Conservation (phyloP, 2,329 filamentous ascomycete genomes). For the Ophiosphaerella narmari region DNA sequence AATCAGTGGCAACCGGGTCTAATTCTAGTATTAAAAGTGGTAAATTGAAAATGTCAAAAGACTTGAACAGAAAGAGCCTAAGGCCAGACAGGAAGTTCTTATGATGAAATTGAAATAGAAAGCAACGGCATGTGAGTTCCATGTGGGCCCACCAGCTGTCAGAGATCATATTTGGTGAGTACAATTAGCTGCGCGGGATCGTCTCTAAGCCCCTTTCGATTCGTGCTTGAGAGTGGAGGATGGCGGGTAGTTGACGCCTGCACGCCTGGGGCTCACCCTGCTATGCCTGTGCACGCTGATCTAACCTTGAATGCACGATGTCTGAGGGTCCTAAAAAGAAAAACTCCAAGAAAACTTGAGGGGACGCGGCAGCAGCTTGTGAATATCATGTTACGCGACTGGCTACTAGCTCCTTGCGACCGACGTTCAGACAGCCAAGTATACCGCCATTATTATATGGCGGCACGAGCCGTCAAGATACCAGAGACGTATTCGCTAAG, state of each 20-base stretch:
- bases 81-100: slow-evolving; percentile 3
- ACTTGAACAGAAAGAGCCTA: not conserved
- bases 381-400: too few species aligned
- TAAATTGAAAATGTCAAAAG: not conserved
- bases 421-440: slow-evolving; percentile 12
- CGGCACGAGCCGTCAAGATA: slow-evolving; percentile 7
- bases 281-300: not conserved
- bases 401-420: not conserved
- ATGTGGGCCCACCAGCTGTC: slow-evolving; percentile 6
- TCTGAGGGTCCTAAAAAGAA: too few species aligned
- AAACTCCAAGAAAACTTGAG: too few species aligned
- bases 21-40: not conserved
- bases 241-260: too few species aligned
- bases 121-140: not conserved
- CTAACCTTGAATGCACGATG: not conserved
- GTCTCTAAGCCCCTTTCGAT: not conserved
- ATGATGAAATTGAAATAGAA: slow-evolving; percentile 1
- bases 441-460: not conserved
- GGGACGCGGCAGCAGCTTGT: too few species aligned
- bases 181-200: not conserved
- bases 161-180: slow-evolving; percentile 1
- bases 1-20: not conserved
- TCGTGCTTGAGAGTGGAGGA: not conserved
- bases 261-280: not conserved
- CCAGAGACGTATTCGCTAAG: not conserved